Evolutionary conservation across 2,329 filamentous ascomycete species (phyloP), one percentile per base, ranked within the genome.

Genomic region (Thielaviopsis populi): DNA sequence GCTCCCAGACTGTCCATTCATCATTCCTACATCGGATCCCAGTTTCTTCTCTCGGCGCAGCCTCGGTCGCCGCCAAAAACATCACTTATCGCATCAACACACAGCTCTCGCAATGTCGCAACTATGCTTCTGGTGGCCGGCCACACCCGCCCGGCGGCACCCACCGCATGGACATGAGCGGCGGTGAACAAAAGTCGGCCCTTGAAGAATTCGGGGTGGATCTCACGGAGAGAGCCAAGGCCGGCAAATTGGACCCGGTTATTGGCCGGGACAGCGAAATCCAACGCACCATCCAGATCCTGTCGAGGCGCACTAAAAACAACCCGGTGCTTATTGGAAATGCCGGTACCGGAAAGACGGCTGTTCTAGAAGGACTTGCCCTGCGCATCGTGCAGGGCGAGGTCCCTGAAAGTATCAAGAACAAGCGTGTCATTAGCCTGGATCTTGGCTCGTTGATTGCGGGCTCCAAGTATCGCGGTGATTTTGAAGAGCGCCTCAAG

Each of bases 401-500:
- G 74, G 91, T 97, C 0, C 92, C 94, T 0, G 94, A 97, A 74
- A 95, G 89, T 69, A 87, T 99, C 73, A 96, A 96, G 75, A 87
- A 96, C 69, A 97, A 97, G 74, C 81, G 86, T 62, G 92, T 99
- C 27, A 83, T 97, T 64, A 83, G 87, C 6, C 75, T 97, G 43
- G 94, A 99, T 70, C 79, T 99, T 4, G 94, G 94, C 1, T 90
- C 89, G 42, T 81, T 99, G 17, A 96, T 99, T 69, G 94, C 94
- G 1, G 94, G 94, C 59, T 91, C 94, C 53, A 97, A 96, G 71
- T 99, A 94, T 70, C 79, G 94, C 59, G 94, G 94, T 59, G 94
- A 99, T 70, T 97, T 99, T 66, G 94, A 99, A 72, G 94, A 99
- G 72, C 81, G 94, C 50, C 72, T 97, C 66, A 97, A 97, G 74